Base-by-base conservation (phyloP, 352 stramenopile genomes). In the Peronospora farinosa region DNA sequence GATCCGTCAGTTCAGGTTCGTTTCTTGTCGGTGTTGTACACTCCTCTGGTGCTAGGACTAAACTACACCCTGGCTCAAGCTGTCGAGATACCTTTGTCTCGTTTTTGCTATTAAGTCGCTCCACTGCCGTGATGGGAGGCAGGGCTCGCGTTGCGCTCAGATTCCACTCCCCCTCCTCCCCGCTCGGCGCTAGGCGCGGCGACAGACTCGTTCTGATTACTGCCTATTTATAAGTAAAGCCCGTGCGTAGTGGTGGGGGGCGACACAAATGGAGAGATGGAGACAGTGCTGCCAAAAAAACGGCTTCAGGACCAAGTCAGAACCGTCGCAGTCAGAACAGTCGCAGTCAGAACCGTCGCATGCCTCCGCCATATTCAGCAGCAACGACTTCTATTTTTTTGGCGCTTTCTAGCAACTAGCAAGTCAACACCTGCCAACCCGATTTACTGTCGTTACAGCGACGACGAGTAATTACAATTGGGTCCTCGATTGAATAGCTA, bases 201-300 rank as follows among this genome's bases (percentile, higher is more conserved):
- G 31, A 42, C 48, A 59, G 47, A 53, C 51, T 33, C 50, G 47
- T 57, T 65, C 43, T 67, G 54, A 59, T 64, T 65, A 61, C 43
- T 55, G 32, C 41, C 58, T 65, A 68, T 68, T 61, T 63, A 63
- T 64, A 59, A 54, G n/a, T 51, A 43, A 54, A 16, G n/a, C 10
- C 43, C 27, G 27, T 31, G 27, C 27, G 7, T 27, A 47, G 31
- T 37, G 44, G 23, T 28, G 7, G 19, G 7, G 15, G 23, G 37
- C 16, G 21, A 36, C 23, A 33, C 7, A 32, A 35, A 40, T 28
- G 37, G 17, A 54, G 25, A 21, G 19, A 21, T 21, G 19, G 19
- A 21, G 19, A 21, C 19, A 21, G 19, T 10, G 27, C 27, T 5
- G 27, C 27, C 38, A 48, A 40, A 65, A 48, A 40, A 65, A 58